phyloP scores from a whole-genome alignment of 2,329 filamentous ascomycete species.

The Claviceps pusilla region DNA sequence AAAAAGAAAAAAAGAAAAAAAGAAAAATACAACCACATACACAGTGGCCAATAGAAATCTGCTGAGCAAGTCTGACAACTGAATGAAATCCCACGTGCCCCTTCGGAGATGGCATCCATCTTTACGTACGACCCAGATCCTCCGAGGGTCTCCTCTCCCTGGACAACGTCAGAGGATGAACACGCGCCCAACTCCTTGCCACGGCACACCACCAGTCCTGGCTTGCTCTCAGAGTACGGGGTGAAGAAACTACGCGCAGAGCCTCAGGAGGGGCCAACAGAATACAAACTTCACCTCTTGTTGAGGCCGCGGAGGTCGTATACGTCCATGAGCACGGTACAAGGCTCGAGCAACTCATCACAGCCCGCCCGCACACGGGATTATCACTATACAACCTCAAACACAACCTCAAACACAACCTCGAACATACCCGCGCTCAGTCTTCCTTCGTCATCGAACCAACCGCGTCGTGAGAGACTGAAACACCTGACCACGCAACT shows the following conservation, averaged over 20 bases:
- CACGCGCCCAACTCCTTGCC: constrained; percentile 16
- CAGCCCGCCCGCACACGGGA: constrained; percentile 3
- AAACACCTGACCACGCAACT: constrained; percentile 90
- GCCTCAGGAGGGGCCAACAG: constrained; percentile 83
- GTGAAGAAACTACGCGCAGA: constrained; percentile 73
- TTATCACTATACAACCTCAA: background rate
- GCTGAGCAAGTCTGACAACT: too few species aligned
- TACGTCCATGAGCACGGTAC: constrained; percentile 49
- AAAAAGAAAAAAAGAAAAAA: too few species aligned
- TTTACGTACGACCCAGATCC: constrained; percentile 90
- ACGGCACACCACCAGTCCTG: constrained; percentile 17
- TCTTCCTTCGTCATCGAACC: constrained; percentile 34
- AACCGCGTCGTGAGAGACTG: constrained; percentile 67
- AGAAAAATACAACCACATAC: too few species aligned
- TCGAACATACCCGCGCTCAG: constrained; percentile 13
- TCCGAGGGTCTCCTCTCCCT: constrained; percentile 77
- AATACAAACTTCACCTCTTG: constrained; percentile 90
- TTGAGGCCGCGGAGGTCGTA: constrained; percentile 65
- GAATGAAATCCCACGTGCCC: background rate
- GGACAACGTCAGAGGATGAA: constrained; percentile 47
- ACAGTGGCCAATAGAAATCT: background rate
- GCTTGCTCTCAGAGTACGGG: constrained; percentile 43
- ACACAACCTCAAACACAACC: constrained; percentile 2
- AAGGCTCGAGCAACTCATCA: constrained; percentile 1
- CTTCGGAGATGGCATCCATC: constrained; percentile 62